Evolutionary conservation across 2,329 filamentous ascomycete species (phyloP).

Genomic region (Zymoseptoria pseudotritici): DNA sequence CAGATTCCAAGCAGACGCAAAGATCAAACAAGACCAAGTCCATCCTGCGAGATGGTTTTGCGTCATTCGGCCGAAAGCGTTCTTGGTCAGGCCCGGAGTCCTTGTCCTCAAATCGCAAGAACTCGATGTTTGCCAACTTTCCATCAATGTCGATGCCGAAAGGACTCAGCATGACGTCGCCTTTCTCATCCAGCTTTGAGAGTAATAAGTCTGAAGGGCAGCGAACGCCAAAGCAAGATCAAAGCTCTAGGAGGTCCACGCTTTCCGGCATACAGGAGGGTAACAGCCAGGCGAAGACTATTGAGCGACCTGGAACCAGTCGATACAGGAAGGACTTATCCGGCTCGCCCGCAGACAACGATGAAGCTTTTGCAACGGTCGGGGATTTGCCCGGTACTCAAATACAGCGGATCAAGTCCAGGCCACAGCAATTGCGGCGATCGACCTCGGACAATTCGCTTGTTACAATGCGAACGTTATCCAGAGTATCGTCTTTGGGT

Average conservation of each 20-base stretch:
- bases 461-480: conserved; percentile 63
- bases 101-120: conserved; percentile 17
- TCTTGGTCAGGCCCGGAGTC: conserved; percentile 34
- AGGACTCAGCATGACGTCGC: conserved; percentile 22
- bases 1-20: conserved; percentile 31
- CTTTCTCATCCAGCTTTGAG: conserved; percentile 16
- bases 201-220: conserved; percentile 1
- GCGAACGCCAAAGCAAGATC: not conserved
- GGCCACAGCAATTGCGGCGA: conserved; percentile 42
- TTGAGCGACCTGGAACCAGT: conserved; percentile 2
- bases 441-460: conserved; percentile 72
- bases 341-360: conserved; percentile 7
- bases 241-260: conserved; percentile 4
- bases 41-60: conserved; percentile 33
- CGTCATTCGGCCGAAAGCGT: conserved; percentile 29
- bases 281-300: not conserved
- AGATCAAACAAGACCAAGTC: conserved; percentile 31
- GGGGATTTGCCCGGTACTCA: conserved; percentile 17
- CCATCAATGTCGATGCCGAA: conserved; percentile 26
- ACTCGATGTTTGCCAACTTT: conserved; percentile 23
- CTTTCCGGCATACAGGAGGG: not conserved
- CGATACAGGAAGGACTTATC: not conserved
- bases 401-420: conserved; percentile 14
- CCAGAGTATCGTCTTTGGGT: conserved; percentile 72
- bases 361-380: conserved; percentile 15